Conservation (phyloP, 768 basidiomycete species). For the Lepiota subincarnata region DNA sequence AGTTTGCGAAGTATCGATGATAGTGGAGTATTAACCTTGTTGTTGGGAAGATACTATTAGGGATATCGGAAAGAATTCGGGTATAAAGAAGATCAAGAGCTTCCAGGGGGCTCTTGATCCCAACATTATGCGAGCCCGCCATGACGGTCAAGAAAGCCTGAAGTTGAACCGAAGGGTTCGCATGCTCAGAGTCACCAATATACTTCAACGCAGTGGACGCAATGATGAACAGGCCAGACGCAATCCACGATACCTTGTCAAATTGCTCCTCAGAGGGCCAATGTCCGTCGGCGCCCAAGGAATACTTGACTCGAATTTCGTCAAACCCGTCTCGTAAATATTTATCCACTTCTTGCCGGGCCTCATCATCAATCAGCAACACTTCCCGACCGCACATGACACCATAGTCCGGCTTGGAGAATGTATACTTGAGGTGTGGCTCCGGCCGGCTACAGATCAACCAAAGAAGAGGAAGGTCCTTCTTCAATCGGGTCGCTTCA, state of each 20-base stretch:
- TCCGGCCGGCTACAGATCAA: slow-evolving; percentile 4
- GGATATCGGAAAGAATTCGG: not conserved
- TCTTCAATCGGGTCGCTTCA: not conserved
- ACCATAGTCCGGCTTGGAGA: not conserved
- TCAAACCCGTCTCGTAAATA: not conserved
- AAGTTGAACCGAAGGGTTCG: not conserved
- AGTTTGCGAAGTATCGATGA: no score
- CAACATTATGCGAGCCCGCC: not conserved
- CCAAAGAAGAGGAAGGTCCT: not conserved
- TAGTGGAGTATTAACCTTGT: not conserved
- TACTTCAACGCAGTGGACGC: not conserved
- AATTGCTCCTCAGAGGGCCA: no score
- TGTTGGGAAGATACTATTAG: not conserved
- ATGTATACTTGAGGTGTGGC: not conserved
- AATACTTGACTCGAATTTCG: not conserved
- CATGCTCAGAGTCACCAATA: not conserved
- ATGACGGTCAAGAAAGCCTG: not conserved
- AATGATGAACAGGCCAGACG: not conserved
- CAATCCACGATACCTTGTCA: no score
- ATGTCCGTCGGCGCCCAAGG: not conserved
- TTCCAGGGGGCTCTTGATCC: not conserved
- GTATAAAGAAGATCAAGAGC: not conserved
- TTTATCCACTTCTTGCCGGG: not conserved
- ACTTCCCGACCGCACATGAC: not conserved
- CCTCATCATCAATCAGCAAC: not conserved